Percentiles rank a stretch among this genome's conserved stretches.
Conservation (phyloP, 2,329 filamentous ascomycete species). For the Penicillium sp. region DNA sequence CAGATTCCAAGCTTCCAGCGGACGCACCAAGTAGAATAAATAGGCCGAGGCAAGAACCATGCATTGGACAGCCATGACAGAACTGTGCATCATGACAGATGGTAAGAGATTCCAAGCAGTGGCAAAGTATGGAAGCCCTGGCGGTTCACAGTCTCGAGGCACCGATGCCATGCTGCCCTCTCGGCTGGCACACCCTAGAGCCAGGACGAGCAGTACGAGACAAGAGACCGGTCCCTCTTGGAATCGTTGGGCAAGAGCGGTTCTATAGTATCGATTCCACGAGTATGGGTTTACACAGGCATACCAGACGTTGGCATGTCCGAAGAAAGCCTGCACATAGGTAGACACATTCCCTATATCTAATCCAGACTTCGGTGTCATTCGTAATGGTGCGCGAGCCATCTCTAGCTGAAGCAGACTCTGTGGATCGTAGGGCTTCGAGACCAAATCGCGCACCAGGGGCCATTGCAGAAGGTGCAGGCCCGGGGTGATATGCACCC, state of each 20-base stretch:
- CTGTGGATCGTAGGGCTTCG: constrained; percentile 75
- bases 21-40: constrained; percentile 77
- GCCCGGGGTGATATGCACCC: constrained; percentile 75
- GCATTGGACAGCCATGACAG: constrained; percentile 75
- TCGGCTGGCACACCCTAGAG: constrained; percentile 73
- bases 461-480: constrained; percentile 73
- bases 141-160: constrained; percentile 67
- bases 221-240: constrained; percentile 75
- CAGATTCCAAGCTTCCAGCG: constrained; percentile 79
- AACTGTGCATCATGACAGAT: constrained; percentile 76
- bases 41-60: constrained; percentile 80
- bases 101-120: constrained; percentile 77
- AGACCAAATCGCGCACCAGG: constrained; percentile 72
- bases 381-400: constrained; percentile 70
- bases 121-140: constrained; percentile 76
- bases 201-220: constrained; percentile 74
- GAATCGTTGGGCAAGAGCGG: constrained; percentile 54
- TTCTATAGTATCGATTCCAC: constrained; percentile 74
- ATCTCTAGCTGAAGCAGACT: constrained; percentile 81
- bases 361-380: constrained; percentile 60
- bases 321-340: constrained; percentile 79
- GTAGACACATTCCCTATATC: constrained; percentile 72
- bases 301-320: constrained; percentile 81
- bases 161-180: constrained; percentile 74
- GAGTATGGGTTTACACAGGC: constrained; percentile 81